These are phyloP conservation scores for Acacia crassicarpa DNA, from an alignment of 306 rosid genomes.

Conservation along the genomic window DNA sequence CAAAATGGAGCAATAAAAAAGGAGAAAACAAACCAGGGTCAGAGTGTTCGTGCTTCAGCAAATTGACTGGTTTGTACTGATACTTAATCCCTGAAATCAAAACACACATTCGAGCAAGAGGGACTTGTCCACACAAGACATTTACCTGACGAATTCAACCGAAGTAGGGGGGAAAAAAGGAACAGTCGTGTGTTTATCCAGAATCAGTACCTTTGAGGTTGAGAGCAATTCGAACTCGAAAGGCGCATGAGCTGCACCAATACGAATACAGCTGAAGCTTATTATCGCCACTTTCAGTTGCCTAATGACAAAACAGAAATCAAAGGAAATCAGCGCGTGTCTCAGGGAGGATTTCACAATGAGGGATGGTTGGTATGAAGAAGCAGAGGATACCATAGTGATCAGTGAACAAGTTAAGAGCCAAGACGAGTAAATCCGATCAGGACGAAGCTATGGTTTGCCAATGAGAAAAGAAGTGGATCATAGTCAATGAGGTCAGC, in stretches of 20 bases:
- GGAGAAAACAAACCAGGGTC: conserved; percentile 45
- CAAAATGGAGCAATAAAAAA: neutral
- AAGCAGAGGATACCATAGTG: neutral
- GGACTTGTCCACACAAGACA: neutral
- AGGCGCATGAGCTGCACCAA: conserved; percentile 46
- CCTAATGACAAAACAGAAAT: conserved; percentile 21
- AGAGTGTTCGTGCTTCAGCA: conserved; percentile 57
- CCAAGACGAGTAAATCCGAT: neutral
- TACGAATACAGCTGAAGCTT: conserved; percentile 41
- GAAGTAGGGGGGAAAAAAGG: neutral
- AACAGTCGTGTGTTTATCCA: too few relatives aligned
- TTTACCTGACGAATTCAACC: neutral
- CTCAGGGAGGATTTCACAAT: neutral
- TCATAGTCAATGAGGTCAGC: too few relatives aligned
- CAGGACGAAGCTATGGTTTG: neutral
- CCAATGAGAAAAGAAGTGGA: too few relatives aligned
- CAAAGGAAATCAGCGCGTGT: neutral
- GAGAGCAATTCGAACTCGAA: conserved; percentile 49
- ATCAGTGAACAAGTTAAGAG: neutral
- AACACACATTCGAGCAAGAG: neutral
- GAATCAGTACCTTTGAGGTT: conserved; percentile 65
- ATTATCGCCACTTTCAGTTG: neutral
- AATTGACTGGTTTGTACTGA: conserved; percentile 55
- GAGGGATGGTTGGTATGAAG: neutral
- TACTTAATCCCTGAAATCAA: conserved; percentile 51